phyloP scores from a whole-genome alignment of 768 basidiomycete genomes.

The Lentinula raphanica region DNA sequence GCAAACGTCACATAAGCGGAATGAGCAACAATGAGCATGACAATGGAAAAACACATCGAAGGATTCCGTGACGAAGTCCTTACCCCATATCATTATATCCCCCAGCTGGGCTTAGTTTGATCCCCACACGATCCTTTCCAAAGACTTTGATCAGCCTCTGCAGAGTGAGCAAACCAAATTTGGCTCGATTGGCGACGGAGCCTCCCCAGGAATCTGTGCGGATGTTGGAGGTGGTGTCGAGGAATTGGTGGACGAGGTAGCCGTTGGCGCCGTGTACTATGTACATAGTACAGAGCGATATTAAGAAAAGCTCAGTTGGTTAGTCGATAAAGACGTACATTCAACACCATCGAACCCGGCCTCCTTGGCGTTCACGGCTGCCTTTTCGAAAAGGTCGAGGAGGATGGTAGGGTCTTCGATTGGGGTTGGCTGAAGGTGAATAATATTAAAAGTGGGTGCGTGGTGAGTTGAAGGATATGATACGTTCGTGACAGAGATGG shows the following conservation, averaged over 20 bases:
- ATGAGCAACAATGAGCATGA: too few relatives aligned
- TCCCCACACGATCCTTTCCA: slow-evolving; percentile 28
- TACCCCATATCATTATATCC: slow-evolving; percentile 30
- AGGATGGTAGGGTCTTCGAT: slow-evolving; percentile 25
- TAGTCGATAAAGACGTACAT: slow-evolving; percentile 10
- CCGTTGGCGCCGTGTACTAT: slow-evolving; percentile 26
- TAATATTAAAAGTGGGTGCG: not conserved
- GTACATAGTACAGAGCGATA: not conserved
- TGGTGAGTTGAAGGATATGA: too few relatives aligned
- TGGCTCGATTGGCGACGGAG: slow-evolving; percentile 32
- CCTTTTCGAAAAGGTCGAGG: slow-evolving; percentile 24
- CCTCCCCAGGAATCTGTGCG: slow-evolving; percentile 43
- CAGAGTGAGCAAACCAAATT: slow-evolving; percentile 33
- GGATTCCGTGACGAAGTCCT: not conserved
- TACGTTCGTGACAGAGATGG: too few relatives aligned
- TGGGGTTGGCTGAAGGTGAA: slow-evolving; percentile 16
- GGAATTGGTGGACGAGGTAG: slow-evolving; percentile 34
- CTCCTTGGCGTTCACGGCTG: slow-evolving; percentile 27
- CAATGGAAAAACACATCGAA: too few relatives aligned
- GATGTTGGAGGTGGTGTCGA: slow-evolving; percentile 28
- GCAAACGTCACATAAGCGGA: too few relatives aligned
- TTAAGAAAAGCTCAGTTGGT: not conserved
- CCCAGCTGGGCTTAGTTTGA: slow-evolving; percentile 27
- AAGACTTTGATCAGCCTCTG: slow-evolving; percentile 28
- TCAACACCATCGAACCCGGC: slow-evolving; percentile 36